phyloP scores from a whole-genome alignment of 495 filamentous ascomycete genomes.

The Xylaria telfairii region DNA sequence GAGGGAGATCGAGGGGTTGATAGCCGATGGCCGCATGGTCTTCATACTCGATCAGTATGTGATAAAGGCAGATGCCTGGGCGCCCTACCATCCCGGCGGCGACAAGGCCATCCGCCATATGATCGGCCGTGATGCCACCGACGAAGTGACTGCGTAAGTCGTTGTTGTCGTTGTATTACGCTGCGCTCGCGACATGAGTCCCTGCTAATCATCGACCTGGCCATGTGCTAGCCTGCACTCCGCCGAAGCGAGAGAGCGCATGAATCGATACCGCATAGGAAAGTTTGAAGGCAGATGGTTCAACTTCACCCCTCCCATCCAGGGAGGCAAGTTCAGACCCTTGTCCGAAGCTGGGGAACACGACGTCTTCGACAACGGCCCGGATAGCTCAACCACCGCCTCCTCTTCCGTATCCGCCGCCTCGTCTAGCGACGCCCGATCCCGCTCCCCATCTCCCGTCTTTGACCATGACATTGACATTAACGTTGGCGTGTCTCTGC shows the following conservation, averaged over 20 bases:
- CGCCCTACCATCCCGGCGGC: conserved; percentile 89
- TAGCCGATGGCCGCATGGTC: conserved; percentile 82
- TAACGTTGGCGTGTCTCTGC: conserved; percentile 51
- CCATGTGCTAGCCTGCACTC: conserved; percentile 74
- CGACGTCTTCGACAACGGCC: conserved; percentile 49
- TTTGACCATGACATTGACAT: conserved; percentile 73
- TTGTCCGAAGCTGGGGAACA: conserved; percentile 49
- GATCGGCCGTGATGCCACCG: conserved; percentile 95
- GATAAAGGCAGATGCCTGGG: conserved; percentile 85
- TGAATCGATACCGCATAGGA: conserved; percentile 86
- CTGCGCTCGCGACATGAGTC: neutral
- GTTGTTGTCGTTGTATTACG: neutral
- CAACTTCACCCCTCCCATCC: conserved; percentile 91
- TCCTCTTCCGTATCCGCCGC: conserved; percentile 31
- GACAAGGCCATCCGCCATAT: conserved; percentile 93
- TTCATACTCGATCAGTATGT: conserved; percentile 83
- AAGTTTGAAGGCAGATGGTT: conserved; percentile 80
- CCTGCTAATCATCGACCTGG: conserved; percentile 6
- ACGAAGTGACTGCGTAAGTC: conserved; percentile 90
- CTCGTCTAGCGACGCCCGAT: conserved; percentile 50
- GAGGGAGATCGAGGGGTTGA: conserved; percentile 82
- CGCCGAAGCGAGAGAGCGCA: conserved; percentile 72
- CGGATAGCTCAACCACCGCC: conserved; percentile 43
- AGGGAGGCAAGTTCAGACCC: conserved; percentile 82
- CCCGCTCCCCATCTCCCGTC: conserved; percentile 65